Percentiles rank a stretch among this genome's conserved stretches.
These are phyloP conservation scores for Thielaviopsis cerberus DNA, from an alignment of 2,329 filamentous ascomycete genomes.

Conservation along the genomic window DNA sequence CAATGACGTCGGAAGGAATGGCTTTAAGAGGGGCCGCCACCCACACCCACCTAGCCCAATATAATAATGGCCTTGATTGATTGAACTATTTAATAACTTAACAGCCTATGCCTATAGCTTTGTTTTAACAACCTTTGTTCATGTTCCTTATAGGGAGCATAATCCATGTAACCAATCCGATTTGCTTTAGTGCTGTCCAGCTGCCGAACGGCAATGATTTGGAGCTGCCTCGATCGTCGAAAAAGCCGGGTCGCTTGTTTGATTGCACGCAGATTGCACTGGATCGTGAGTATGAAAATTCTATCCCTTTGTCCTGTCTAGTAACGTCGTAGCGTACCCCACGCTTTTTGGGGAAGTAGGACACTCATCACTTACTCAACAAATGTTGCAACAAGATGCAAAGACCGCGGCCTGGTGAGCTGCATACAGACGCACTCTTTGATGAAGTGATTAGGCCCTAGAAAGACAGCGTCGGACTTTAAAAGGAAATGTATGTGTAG, in stretches of 20 bases:
- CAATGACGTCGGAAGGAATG: neutral
- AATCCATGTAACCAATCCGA: too few species aligned
- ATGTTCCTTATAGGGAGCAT: too few species aligned
- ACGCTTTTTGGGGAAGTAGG: neutral
- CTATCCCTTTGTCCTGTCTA: neutral
- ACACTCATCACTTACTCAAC: too few species aligned
- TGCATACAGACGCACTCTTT: neutral
- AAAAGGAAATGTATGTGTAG: too few species aligned
- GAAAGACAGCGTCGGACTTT: neutral
- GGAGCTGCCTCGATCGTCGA: too few species aligned
- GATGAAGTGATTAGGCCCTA: neutral
- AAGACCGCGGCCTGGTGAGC: neutral
- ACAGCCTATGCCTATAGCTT: too few species aligned
- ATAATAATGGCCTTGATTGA: neutral
- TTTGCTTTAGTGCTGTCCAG: too few species aligned
- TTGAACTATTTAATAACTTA: too few species aligned
- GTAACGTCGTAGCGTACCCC: neutral
- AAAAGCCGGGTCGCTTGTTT: too few species aligned
- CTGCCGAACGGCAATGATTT: too few species aligned
- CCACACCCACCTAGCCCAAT: neutral
- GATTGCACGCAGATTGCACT: neutral
- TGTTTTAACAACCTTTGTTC: too few species aligned
- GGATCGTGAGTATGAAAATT: neutral
- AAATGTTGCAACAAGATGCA: neutral
- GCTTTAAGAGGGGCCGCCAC: neutral